Evolutionary conservation across 345 rosid species (phyloP), one percentile per base, ranked within the genome.

Genomic region (Abelmoschus esculentus): DNA sequence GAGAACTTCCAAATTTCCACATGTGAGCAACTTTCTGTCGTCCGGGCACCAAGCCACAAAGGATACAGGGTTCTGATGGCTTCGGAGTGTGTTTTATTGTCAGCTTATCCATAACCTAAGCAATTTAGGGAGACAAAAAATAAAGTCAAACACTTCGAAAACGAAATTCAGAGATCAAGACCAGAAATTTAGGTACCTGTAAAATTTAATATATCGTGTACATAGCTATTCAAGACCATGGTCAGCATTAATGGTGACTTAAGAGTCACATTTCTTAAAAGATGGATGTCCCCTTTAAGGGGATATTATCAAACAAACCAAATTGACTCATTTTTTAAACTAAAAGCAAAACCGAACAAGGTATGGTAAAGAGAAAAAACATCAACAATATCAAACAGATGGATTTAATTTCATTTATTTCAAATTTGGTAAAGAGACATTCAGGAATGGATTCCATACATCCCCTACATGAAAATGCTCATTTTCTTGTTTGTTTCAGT

Each of bases 11-110:
- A 56, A 75, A 53, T 86, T 85, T 77, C 96, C 97, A 68, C 97
- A 89, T 9, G 98, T 89, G 46, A 93, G 90, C 76, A 93, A 78
- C 78, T 78, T 91, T 11, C 78, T 74, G 69, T 93, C 95, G 7
- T 93, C 90, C 0, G 96, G 96, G 75, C 98, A 91, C 97, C 97
- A 91, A 11, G 97, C 85, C 59, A 90, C 90, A 69, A 87, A 86
- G 40, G 92, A 91, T 55, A 93, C 96, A 31, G 96, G 87, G 0
- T 84, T 86, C 72, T 83, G 80, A 81, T 93, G 97, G 74, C 95
- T 85, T 78, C 69, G 75, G 28, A 91, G 82, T 0, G 81, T 88
- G 86, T 78, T 81, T 86, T 81, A 78, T 74, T 49, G 76, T 78
- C 56, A 93, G 66, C 73, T 70, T 81, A 74, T 86, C 93, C 77